Evolutionary conservation across 371 early-diverging fungal species (phyloP).

Genomic region (Mortierella sp.): DNA sequence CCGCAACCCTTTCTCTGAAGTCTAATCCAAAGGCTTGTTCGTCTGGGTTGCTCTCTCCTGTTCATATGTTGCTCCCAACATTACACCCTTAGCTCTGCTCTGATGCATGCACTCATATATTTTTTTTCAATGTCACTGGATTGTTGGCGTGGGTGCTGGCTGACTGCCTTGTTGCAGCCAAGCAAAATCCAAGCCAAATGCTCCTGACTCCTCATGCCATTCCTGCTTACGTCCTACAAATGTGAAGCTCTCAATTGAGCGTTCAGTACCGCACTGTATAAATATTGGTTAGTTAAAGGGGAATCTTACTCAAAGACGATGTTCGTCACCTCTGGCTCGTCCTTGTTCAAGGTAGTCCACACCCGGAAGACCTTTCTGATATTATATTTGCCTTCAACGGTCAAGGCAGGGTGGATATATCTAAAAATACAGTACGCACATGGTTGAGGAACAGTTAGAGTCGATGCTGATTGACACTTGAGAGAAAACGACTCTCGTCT

Average conservation of each 20-base stretch:
- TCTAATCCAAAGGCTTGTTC: no score
- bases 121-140: no score
- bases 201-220: not conserved
- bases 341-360: conserved; percentile 63
- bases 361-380: conserved; percentile 66
- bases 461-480: not conserved
- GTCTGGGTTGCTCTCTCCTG: no score
- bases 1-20: no score
- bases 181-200: not conserved
- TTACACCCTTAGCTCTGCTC: no score
- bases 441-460: not conserved
- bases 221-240: not conserved
- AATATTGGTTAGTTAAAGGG: not conserved
- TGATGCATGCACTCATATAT: no score
- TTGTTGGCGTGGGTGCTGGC: no score
- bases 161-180: not conserved
- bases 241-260: no score
- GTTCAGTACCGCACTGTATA: no score
- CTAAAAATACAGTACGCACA: not conserved
- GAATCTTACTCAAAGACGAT: conserved; percentile 57
- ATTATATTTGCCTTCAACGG: conserved; percentile 12
- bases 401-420: not conserved
- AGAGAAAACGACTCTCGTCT: not conserved
- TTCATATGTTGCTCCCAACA: no score
- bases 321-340: conserved; percentile 57